Percentiles rank a stretch among this genome's conserved stretches.
phyloP scores from a whole-genome alignment of 2,329 filamentous ascomycete species.

The Catunica adiposa region DNA sequence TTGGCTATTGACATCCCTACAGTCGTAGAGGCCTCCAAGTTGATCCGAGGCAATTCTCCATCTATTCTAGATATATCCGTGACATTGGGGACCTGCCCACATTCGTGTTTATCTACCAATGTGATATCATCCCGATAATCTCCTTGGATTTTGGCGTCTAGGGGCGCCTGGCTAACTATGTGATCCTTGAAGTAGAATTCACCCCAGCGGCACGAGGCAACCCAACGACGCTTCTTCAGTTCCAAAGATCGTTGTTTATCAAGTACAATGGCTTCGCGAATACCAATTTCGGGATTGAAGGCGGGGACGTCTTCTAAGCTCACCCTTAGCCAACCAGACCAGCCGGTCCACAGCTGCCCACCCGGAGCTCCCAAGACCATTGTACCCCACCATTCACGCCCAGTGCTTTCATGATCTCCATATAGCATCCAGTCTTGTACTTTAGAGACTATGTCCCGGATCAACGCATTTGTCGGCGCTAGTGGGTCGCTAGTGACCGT shows the following conservation, averaged over 20 bases:
- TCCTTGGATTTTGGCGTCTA: background rate
- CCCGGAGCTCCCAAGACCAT: constrained; percentile 33
- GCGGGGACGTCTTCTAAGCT: constrained; percentile 27
- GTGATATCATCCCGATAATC: background rate
- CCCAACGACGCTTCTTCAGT: constrained; percentile 27
- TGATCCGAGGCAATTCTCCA: background rate
- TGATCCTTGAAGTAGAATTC: constrained; percentile 25
- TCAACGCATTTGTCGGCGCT: constrained; percentile 15
- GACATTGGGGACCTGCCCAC: background rate
- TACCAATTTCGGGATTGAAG: constrained; percentile 25
- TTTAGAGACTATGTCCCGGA: constrained; percentile 24
- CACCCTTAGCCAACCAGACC: constrained; percentile 35
- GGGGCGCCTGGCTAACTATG: background rate
- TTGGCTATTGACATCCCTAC: background rate
- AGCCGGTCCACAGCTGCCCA: constrained; percentile 18
- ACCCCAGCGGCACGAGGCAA: constrained; percentile 29
- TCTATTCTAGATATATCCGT: background rate
- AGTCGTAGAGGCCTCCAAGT: background rate
- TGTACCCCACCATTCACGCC: constrained; percentile 41
- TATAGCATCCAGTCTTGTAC: constrained; percentile 36
- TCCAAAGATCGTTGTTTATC: constrained; percentile 24
- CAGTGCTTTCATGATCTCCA: constrained; percentile 26
- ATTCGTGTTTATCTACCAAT: background rate
- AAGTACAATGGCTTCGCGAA: constrained; percentile 29
- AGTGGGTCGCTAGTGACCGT: background rate